Percentiles rank a stretch among this genome's conserved stretches.
Conservation (phyloP, 352 stramenopile genomes). For the Chrysophaeum taylorii region DNA sequence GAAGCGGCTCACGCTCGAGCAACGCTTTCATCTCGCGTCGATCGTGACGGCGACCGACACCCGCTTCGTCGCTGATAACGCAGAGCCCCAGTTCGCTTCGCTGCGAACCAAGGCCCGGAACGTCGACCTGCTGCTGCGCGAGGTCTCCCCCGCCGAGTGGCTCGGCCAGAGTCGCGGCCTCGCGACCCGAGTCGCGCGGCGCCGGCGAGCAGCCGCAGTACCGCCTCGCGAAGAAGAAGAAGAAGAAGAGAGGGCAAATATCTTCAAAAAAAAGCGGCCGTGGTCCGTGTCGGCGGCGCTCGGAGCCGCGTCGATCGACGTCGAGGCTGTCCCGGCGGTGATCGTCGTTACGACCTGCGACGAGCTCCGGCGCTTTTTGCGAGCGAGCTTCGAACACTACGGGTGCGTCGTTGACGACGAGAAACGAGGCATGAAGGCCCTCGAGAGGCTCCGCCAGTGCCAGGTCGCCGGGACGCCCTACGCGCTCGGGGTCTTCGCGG, state of each 20-base stretch:
- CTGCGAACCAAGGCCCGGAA: background rate
- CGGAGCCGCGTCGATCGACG: background rate
- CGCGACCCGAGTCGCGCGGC: background rate
- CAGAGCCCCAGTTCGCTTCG: background rate
- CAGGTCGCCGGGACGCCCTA: too few relatives aligned
- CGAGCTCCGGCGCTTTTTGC: background rate
- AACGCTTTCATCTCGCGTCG: background rate
- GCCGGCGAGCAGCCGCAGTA: background rate
- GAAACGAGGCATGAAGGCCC: background rate
- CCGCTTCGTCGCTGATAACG: background rate
- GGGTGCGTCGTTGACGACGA: constrained; percentile 1
- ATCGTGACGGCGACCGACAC: background rate
- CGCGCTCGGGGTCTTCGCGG: background rate
- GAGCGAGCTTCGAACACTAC: background rate
- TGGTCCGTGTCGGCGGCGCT: background rate
- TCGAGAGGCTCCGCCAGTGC: background rate
- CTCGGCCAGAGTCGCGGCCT: background rate
- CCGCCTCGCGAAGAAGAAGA: background rate
- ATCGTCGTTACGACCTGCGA: background rate
- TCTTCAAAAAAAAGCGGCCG: background rate
- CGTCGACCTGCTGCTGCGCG: background rate
- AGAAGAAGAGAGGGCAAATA: background rate
- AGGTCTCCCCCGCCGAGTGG: background rate
- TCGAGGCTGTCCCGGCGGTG: background rate
- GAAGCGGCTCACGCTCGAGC: background rate